These are phyloP conservation scores for Xerocomellus amylosporus DNA, from an alignment of 768 basidiomycete species.

Conservation along the genomic window DNA sequence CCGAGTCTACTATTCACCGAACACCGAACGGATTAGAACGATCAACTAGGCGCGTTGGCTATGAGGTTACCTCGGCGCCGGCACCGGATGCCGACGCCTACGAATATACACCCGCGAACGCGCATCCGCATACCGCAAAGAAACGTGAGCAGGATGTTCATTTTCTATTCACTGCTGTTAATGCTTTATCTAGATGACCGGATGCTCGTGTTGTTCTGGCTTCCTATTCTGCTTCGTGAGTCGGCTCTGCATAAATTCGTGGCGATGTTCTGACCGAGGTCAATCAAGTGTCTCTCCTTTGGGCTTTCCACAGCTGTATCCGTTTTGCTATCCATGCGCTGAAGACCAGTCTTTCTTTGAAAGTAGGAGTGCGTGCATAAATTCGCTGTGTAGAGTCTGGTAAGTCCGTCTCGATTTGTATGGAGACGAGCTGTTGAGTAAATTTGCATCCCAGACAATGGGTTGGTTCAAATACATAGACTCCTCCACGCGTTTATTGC, in stretches of 20 bases:
- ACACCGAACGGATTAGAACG: slow-evolving; percentile 31
- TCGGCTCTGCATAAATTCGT: slow-evolving; percentile 16
- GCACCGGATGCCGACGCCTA: slow-evolving; percentile 70
- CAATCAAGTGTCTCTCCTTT: slow-evolving; percentile 54
- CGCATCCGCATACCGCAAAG: slow-evolving; percentile 45
- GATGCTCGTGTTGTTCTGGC: slow-evolving; percentile 84
- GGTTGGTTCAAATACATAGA: slow-evolving; percentile 7
- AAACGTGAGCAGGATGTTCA: slow-evolving; percentile 51
- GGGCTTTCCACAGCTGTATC: slow-evolving; percentile 56
- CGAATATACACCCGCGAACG: slow-evolving; percentile 55
- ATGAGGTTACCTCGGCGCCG: slow-evolving; percentile 46
- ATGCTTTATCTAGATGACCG: slow-evolving; percentile 57
- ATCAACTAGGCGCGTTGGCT: slow-evolving; percentile 45
- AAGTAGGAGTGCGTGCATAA: slow-evolving; percentile 38
- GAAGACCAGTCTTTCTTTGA: slow-evolving; percentile 47
- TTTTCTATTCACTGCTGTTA: neutral
- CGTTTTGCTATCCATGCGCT: slow-evolving; percentile 50
- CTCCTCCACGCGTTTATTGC: neutral
- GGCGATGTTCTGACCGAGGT: slow-evolving; percentile 6
- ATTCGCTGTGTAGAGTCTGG: neutral
- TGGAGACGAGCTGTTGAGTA: neutral
- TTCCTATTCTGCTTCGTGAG: slow-evolving; percentile 79
- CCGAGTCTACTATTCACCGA: slow-evolving; percentile 19
- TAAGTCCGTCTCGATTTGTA: neutral
- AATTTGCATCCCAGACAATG: neutral